Evolutionary conservation across 306 rosid genomes (phyloP), one percentile per base, ranked within the genome.

Genomic region (Vigna trinervia): DNA sequence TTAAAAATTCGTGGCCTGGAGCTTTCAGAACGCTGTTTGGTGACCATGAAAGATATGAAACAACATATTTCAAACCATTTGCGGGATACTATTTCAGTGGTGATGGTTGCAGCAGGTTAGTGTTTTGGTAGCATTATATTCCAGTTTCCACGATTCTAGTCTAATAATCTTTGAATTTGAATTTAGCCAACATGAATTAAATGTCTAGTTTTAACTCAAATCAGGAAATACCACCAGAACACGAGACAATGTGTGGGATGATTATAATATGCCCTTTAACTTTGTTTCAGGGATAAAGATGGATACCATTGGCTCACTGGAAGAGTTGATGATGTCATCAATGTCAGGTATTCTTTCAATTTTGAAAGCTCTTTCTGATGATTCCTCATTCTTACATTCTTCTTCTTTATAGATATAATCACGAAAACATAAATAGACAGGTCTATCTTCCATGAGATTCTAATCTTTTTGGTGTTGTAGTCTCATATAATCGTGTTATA

Each of bases 281-380:
- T 77, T 32, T 85, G 78, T 79, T 85, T 69, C 84, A 96, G 99
- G 93, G 99, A 96, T 85, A 92, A 92, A 84, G 98, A 96, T 79
- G 99, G 99, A 80, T 96, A 88, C 80, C 85, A 91, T 68, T 96
- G 99, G 99, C 98, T 96, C 56, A 96, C 99, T 11, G 99, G 99
- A 86, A 89, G 99, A 85, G 99, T 96, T 84, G 98, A 96, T 14
- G 99, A 96, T 78, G 99, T 96, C 78, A 96, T 96, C 83, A 96
- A 96, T 84, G 99, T 96, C 72, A 92, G 98, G 98, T 92, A 87
- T 65, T 67, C 74, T 62, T 77, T 59, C 69, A 65, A 59, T 68
- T 77, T 20, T 34, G 6, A 56, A 45, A 53, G 30, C 57, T 41
- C 47, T 67, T 68, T 22, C 20, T 63, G 10, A 17, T 34, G 78